Evolutionary conservation across 805 yeast genomes (phyloP).

Genomic region (Cyberlindnera lachancei): DNA sequence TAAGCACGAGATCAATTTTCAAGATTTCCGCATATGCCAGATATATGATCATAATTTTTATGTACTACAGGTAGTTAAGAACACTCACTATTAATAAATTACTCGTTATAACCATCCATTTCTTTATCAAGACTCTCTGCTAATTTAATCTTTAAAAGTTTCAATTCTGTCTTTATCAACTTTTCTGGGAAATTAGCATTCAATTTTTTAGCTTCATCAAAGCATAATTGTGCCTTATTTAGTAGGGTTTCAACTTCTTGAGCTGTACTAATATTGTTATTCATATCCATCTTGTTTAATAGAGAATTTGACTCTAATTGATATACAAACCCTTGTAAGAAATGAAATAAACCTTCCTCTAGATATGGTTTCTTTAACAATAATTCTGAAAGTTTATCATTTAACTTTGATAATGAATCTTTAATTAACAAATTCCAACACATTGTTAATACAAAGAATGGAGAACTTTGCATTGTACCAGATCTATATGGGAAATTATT

Average conservation of each 20-base stretch:
- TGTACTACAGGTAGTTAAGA: too few relatives aligned
- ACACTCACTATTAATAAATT: too few relatives aligned
- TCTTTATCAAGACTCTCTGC: constrained; percentile 6
- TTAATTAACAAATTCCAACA: constrained; percentile 18
- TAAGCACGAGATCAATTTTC: too few relatives aligned
- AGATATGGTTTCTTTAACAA: constrained; percentile 13
- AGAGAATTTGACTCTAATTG: constrained; percentile 14
- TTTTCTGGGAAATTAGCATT: constrained; percentile 15
- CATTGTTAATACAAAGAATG: constrained; percentile 9
- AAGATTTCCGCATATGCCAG: too few relatives aligned
- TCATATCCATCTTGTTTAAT: not conserved
- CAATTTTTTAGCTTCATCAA: constrained; percentile 8
- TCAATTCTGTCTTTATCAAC: constrained; percentile 11
- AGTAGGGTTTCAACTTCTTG: constrained; percentile 11
- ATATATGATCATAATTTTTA: too few relatives aligned
- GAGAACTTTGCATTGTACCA: constrained; percentile 9
- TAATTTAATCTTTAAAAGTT: constrained; percentile 7
- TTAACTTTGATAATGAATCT: constrained; percentile 10
- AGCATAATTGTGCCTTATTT: constrained; percentile 7
- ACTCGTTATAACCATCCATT: not conserved
- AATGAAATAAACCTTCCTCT: constrained; percentile 19
- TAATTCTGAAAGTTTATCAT: constrained; percentile 15
- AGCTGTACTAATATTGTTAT: too few relatives aligned
- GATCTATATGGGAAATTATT: constrained; percentile 9
- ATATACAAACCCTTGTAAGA: constrained; percentile 18